Conservation (phyloP, 2,329 filamentous ascomycete genomes). For the Acrocalymma vagum region DNA sequence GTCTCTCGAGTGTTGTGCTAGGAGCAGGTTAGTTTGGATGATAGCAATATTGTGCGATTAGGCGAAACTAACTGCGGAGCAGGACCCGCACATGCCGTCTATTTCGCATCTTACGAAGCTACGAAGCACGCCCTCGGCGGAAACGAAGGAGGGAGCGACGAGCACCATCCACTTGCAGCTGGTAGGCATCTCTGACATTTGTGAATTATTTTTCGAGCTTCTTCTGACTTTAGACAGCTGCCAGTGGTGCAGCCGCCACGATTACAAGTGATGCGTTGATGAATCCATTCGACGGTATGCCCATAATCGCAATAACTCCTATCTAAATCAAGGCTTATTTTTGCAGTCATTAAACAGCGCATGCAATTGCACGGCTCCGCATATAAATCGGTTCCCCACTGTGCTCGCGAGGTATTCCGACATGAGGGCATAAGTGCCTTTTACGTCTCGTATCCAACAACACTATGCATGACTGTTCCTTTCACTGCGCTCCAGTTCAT, state of each 20-base stretch:
- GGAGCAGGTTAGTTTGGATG: slow-evolving; percentile 75
- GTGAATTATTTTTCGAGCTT: slow-evolving; percentile 1
- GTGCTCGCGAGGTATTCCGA: slow-evolving; percentile 85
- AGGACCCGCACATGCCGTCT: slow-evolving; percentile 97
- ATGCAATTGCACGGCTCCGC: slow-evolving; percentile 99
- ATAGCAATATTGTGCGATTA: slow-evolving; percentile 3
- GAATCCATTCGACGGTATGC: slow-evolving; percentile 97
- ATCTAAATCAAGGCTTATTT: slow-evolving; percentile 23
- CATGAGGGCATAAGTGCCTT: slow-evolving; percentile 90
- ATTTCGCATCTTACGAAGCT: slow-evolving; percentile 97
- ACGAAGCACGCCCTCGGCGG: slow-evolving; percentile 97
- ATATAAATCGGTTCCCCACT: slow-evolving; percentile 86
- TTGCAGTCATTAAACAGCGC: slow-evolving; percentile 93
- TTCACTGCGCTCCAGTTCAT: slow-evolving; percentile 98
- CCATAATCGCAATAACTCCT: slow-evolving; percentile 3
- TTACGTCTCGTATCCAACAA: slow-evolving; percentile 98
- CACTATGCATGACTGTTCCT: slow-evolving; percentile 96
- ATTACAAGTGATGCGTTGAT: slow-evolving; percentile 98
- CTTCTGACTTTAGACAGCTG: slow-evolving; percentile 67
- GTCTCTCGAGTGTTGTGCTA: slow-evolving; percentile 94
- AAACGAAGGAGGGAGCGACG: slow-evolving; percentile 83
- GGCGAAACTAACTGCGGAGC: slow-evolving; percentile 36
- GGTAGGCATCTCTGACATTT: slow-evolving; percentile 61
- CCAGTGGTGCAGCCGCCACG: slow-evolving; percentile 92
- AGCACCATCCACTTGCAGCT: slow-evolving; percentile 91